Percentiles rank a stretch among this genome's conserved stretches.
Evolutionary conservation across 768 basidiomycete genomes (phyloP).

Genomic region (Rhizopogon rudus): DNA sequence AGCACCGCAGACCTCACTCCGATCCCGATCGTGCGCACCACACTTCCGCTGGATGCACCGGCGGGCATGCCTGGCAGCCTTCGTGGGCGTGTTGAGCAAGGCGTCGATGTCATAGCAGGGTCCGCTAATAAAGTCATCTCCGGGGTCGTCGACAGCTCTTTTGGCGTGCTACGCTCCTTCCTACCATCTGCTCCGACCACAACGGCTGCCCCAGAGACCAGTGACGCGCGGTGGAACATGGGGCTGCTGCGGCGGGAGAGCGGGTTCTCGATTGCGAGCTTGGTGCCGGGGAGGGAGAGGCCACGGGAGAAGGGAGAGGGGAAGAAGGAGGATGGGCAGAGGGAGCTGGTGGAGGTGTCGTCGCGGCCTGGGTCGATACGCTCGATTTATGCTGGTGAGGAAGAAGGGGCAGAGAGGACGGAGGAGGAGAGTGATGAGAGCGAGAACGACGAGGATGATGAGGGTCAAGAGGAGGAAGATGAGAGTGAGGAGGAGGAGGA

Average conservation of each 20-base stretch:
- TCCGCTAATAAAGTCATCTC: slow-evolving; percentile 74
- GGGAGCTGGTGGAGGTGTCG: slow-evolving; percentile 50
- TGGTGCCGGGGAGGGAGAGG: slow-evolving; percentile 44
- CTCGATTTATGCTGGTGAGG: slow-evolving; percentile 16
- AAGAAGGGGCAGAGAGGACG: slow-evolving; percentile 12
- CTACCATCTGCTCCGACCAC: slow-evolving; percentile 41
- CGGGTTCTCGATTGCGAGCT: slow-evolving; percentile 77
- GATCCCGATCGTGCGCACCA: slow-evolving; percentile 59
- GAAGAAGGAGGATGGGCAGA: slow-evolving; percentile 34
- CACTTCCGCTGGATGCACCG: slow-evolving; percentile 39
- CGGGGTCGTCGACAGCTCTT: slow-evolving; percentile 87
- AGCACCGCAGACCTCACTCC: slow-evolving; percentile 81
- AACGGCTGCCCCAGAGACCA: slow-evolving; percentile 6
- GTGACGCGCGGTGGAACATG: slow-evolving; percentile 41
- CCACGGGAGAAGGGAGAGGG: slow-evolving; percentile 18
- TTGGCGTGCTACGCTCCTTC: slow-evolving; percentile 79
- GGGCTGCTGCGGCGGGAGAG: slow-evolving; percentile 71
- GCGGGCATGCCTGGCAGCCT: slow-evolving; percentile 50
- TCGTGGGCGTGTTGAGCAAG: slow-evolving; percentile 74
- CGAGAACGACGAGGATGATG: slow-evolving; percentile 18
- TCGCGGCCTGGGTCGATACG: slow-evolving; percentile 45
- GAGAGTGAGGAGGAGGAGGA: slow-evolving; percentile 31
- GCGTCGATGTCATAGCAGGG: slow-evolving; percentile 74
- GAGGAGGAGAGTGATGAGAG: slow-evolving; percentile 24
- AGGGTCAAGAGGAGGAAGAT: slow-evolving; percentile 31